Evolutionary conservation across 345 rosid species (phyloP), one percentile per base, ranked within the genome.

Genomic region (Clausena lansium): DNA sequence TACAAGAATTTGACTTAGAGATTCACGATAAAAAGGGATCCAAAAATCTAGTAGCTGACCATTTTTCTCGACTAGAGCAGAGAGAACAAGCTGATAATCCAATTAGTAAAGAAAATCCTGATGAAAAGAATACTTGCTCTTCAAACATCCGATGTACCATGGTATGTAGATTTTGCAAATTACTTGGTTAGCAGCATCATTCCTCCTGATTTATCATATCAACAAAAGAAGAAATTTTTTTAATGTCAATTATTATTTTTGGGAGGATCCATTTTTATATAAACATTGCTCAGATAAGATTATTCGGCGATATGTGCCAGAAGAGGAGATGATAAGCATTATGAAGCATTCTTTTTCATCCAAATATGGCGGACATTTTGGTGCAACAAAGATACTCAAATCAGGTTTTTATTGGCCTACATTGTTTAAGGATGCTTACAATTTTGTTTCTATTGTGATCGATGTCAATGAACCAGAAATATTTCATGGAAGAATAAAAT

Each of bases 141-240:
- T 19, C 7, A 19, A 3, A 11, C 9, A 1, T 0, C 0, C 8
- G 3, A 17, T 0, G 0, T 7, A 13, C 55, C 22, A 0, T 41
- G 22, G 58, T 69, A 22, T n/a, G 35, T 8, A 15, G 33, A 69
- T 4, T 7, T 69, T n/a, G 20, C 9, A 0, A 69, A 69, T 3
- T 45, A 41, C 6, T 24, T 69, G 3, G 35, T 2, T 0, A 9
- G 30, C 3, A 50, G 24, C 1, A 69, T 45, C 9, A 1, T 45
- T 0, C 24, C 25, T 2, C 2, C 9, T 4, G 2, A 45, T 41
- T 13, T 69, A 4, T 2, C 2, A 2, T 30, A 30, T 5, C 28
- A 45, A 10, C 19, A n/a, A 41, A 36, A 24, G 72, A 39, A 68
- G 7, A 68, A 13, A 11, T 39, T 68, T 68, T 10, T 11, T 15